phyloP scores from a whole-genome alignment of 176 grass and related monocot species.

The Echinochloa phyllopogon region DNA sequence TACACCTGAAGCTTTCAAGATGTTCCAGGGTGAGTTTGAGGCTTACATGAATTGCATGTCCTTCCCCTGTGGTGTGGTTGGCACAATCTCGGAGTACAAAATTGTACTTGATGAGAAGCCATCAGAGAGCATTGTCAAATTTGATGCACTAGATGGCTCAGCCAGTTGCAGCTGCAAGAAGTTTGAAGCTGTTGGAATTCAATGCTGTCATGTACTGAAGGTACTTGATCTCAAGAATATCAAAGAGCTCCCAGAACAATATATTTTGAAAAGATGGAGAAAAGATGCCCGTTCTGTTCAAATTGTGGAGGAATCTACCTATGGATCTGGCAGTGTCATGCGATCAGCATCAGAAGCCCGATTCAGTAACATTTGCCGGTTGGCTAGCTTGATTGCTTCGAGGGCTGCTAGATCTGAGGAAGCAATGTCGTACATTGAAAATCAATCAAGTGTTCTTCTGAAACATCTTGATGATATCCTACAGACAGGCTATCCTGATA shows the following conservation, averaged over 20 bases:
- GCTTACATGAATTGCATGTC: conserved; percentile 89
- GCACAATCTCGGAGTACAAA: conserved; percentile 70
- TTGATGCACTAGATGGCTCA: conserved; percentile 74
- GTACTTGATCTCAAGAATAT: conserved; percentile 92
- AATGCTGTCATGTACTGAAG: conserved; percentile 82
- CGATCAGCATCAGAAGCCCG: conserved; percentile 50
- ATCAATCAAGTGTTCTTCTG: conserved; percentile 69
- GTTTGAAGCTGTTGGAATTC: conserved; percentile 82
- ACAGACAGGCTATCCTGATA: conserved; percentile 64
- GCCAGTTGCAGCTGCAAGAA: conserved; percentile 80
- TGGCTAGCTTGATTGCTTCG: conserved; percentile 72
- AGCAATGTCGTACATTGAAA: conserved; percentile 71
- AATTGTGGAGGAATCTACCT: conserved; percentile 43
- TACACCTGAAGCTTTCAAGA: conserved; percentile 80
- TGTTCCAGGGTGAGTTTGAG: conserved; percentile 86
- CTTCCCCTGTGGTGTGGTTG: conserved; percentile 60
- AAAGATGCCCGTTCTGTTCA: conserved; percentile 68
- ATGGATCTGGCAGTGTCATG: conserved; percentile 42
- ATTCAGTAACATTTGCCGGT: conserved; percentile 63
- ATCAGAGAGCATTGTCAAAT: conserved; percentile 66
- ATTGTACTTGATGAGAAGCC: conserved; percentile 77
- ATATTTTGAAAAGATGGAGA: conserved; percentile 90
- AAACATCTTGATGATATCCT: conserved; percentile 80
- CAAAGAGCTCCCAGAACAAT: conserved; percentile 85
- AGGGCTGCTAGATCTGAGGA: conserved; percentile 81